Evolutionary conservation across 2,329 filamentous ascomycete species (phyloP).

Genomic region (Mariannaea sp.): DNA sequence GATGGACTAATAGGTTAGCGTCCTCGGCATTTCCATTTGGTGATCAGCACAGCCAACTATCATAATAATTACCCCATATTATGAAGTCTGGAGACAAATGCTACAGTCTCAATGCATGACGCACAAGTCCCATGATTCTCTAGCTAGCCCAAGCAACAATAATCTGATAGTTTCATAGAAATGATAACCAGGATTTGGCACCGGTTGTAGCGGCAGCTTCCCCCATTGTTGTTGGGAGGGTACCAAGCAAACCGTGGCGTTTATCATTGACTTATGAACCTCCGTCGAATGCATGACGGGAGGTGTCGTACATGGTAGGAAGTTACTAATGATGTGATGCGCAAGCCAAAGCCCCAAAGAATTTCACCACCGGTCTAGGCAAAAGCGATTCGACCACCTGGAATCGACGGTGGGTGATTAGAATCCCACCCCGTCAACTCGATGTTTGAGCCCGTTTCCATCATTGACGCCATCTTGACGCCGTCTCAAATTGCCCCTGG

Average conservation of each 20-base stretch:
- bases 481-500: conserved; percentile 18
- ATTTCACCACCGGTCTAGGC: conserved; percentile 1
- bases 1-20: too few species aligned
- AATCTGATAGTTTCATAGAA: not conserved
- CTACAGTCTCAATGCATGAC: conserved; percentile 1
- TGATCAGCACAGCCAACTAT: too few species aligned
- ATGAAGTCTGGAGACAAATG: not conserved
- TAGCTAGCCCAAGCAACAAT: not conserved
- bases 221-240: too few species aligned
- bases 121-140: not conserved
- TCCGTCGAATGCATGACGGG: too few species aligned
- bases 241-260: too few species aligned
- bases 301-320: too few species aligned
- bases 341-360: too few species aligned
- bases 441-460: conserved; percentile 26
- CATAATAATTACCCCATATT: conserved; percentile 3
- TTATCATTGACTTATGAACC: conserved; percentile 1
- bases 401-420: conserved; percentile 25
- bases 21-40: too few species aligned
- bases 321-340: conserved; percentile 5
- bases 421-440: conserved; percentile 26
- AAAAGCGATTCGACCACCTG: conserved; percentile 5
- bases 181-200: too few species aligned
- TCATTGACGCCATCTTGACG: conserved; percentile 29
- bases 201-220: too few species aligned